Percentiles rank a stretch among this genome's conserved stretches.
Evolutionary conservation across 2,329 filamentous ascomycete species (phyloP).

Genomic region (Diaporthe amygdali): DNA sequence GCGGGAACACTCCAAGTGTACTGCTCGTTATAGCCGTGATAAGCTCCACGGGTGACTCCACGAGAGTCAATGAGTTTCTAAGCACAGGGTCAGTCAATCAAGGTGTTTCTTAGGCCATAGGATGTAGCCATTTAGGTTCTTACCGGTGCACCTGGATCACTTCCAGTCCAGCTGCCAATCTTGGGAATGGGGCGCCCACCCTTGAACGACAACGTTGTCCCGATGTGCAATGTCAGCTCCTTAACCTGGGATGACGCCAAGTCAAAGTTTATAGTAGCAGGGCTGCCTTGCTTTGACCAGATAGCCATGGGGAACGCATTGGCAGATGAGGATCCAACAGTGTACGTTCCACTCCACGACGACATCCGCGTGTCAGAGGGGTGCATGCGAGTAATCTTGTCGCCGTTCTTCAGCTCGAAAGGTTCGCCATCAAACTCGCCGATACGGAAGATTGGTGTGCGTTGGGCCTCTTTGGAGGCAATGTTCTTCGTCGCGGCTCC

Average conservation of each 20-base stretch:
- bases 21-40: slow-evolving; percentile 60
- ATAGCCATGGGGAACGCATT: slow-evolving; percentile 63
- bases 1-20: slow-evolving; percentile 58
- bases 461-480: slow-evolving; percentile 41
- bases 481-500: slow-evolving; percentile 55
- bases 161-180: slow-evolving; percentile 37
- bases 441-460: slow-evolving; percentile 56
- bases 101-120: neutral
- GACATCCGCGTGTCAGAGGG: slow-evolving; percentile 59
- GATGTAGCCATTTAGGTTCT: neutral
- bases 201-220: slow-evolving; percentile 62
- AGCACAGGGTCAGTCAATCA: slow-evolving; percentile 30
- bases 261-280: slow-evolving; percentile 56
- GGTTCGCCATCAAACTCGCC: slow-evolving; percentile 63
- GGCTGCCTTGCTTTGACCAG: slow-evolving; percentile 53
- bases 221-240: slow-evolving; percentile 57
- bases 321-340: slow-evolving; percentile 52
- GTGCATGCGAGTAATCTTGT: slow-evolving; percentile 63
- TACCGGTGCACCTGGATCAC: slow-evolving; percentile 28
- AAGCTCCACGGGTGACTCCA: slow-evolving; percentile 63
- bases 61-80: slow-evolving; percentile 58
- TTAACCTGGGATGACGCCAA: slow-evolving; percentile 44
- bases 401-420: slow-evolving; percentile 62
- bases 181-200: slow-evolving; percentile 56
- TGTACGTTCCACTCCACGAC: slow-evolving; percentile 56